These are phyloP conservation scores for Thyridium curvatum DNA, from an alignment of 2,329 filamentous ascomycete species.

Conservation along the genomic window DNA sequence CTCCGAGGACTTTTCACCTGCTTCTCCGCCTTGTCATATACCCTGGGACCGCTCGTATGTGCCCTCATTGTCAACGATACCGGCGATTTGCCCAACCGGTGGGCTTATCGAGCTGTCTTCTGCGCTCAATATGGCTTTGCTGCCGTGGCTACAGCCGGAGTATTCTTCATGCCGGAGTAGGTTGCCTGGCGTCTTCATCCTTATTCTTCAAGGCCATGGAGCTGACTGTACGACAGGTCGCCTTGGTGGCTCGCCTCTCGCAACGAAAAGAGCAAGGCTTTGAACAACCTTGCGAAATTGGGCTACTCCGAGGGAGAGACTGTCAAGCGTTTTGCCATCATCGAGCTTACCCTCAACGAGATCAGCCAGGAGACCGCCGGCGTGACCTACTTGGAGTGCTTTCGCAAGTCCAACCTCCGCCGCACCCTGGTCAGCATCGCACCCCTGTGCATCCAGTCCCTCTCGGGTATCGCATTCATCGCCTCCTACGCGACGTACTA, in stretches of 20 bases:
- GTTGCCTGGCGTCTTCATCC: not conserved
- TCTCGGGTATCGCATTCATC: conserved; percentile 27
- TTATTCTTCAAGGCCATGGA: no score
- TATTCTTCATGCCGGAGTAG: conserved; percentile 25
- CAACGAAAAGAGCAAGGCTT: conserved; percentile 19
- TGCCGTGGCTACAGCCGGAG: conserved; percentile 7
- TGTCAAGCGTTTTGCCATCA: conserved; percentile 12
- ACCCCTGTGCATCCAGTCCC: conserved; percentile 25
- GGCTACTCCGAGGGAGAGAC: conserved; percentile 14
- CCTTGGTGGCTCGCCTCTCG: conserved; percentile 26
- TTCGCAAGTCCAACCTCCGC: conserved; percentile 22
- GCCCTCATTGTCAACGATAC: conserved; percentile 14
- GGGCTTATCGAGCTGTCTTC: conserved; percentile 19
- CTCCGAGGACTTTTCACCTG: conserved; percentile 15
- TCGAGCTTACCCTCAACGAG: conserved; percentile 16
- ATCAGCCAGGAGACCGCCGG: conserved; percentile 21
- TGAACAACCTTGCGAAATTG: conserved; percentile 19
- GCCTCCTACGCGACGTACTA: conserved; percentile 34
- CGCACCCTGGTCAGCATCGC: conserved; percentile 30
- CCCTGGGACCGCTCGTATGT: conserved; percentile 13
- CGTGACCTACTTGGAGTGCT: conserved; percentile 24
- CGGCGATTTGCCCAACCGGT: conserved; percentile 9
- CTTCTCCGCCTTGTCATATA: conserved; percentile 11
- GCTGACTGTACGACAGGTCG: conserved; percentile 10
- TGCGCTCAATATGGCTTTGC: conserved; percentile 18